Evolutionary conservation across 495 filamentous ascomycete species (phyloP), one percentile per base, ranked within the genome.

Genomic region (Penicillium nucicola): DNA sequence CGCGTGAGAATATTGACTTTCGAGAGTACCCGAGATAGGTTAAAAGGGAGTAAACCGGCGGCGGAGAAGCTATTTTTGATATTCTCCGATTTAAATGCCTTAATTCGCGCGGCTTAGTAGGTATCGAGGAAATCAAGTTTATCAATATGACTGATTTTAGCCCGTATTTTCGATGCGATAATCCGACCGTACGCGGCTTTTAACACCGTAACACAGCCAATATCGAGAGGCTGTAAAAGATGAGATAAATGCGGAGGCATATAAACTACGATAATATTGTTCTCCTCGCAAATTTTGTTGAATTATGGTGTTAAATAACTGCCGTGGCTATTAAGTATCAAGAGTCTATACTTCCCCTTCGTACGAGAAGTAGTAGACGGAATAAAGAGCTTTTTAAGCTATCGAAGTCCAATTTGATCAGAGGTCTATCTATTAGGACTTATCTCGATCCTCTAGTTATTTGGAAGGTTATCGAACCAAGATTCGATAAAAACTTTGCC

Each of bases 381-480:
- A 50, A 56, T 56, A 50, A 56, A 59, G 46, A 40, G 17, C 8
- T 52, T 51, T 43, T 55, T 9, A 49, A 59, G 52, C 52, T 36
- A 59, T 34, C 42, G 39, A 19, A 52, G 40, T 2, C 50, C 19
- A 34, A 58, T 58, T 37, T 63, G 28, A 50, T 69, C 57, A 31
- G 15, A 58, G n/a, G 57, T 75, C 65, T 56, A 75, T 12, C 66
- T 53, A 32, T 45, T 46, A 10, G 52, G 51, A 56, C 48, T 55
- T 19, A 72, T 55, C 36, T 52, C 42, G 30, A 52, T 20, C 4
- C 42, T 38, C 41, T 23, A 64, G 33, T 63, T 42, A 18, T 28
- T 22, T 40, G 35, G 50, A 28, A 45, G 42, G 32, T 42, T 18
- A 34, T 36, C 25, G 30, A 43, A 55, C 45, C 45, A 55, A 12